Base-by-base conservation (phyloP, 2,329 filamentous ascomycete species). In the Clathrospora elynae region DNA sequence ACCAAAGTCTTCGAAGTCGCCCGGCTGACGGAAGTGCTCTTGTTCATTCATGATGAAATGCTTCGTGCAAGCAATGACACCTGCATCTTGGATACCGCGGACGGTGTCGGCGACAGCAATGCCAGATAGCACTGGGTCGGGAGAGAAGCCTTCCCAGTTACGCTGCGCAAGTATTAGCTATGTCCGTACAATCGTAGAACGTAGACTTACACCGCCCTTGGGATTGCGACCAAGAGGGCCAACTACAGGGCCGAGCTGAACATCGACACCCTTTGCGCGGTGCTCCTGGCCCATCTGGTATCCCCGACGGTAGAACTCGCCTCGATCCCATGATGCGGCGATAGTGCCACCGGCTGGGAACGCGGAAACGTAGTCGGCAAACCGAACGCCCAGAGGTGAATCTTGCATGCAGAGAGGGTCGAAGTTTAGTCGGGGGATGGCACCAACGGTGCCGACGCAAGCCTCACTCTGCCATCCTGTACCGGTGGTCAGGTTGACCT, bases 401-500 rank as follows among this genome's bases (percentile, higher is more conserved):
- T 96, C 91, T 61, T 96, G 90, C 76, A 93, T 74, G 68, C 91
- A 96, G n/a, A 95, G 74, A 17, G 83, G 78, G 55, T 80, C 83
- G 57, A 90, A 79, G 8, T 84, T 85, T 4, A 90, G 73, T 24
- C 86, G 79, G 11, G 86, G 86, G 28, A 90, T 78, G 5, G 85
- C 75, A 26, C 88, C 88, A 20, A 64, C 69, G 57, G 93, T 86
- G 48, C 90, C 90, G 9, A 95, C 89, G 58, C 65, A 68, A 14
- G 61, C 56, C 35, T 67, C 63, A 29, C 64, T 62, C 26, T 56
- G 83, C 69, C 73, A 92, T 81, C 90, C 90, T 52, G 87, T 82
- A 68, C 92, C 92, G 1, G 91, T 96, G 2, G 92, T 97, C 53
- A 99, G 70, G 70, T 97, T 97, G 71, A 97, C 90, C 75, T 96